Percentiles rank a stretch among this genome's conserved stretches.
phyloP scores from a whole-genome alignment of 495 filamentous ascomycete genomes.

The Bombardia bombarda region DNA sequence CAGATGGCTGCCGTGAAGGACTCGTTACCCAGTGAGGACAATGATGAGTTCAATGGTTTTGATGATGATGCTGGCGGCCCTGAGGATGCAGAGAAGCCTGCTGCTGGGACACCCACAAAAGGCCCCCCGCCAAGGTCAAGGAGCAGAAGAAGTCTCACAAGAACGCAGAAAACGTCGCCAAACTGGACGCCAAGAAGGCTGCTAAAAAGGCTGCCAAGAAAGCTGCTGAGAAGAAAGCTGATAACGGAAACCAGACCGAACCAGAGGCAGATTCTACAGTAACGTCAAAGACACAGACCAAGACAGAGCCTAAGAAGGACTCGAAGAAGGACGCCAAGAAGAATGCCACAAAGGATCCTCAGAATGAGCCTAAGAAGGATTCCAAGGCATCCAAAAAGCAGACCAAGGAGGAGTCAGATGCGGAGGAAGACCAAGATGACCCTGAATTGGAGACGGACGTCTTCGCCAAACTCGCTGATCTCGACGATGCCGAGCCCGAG shows the following conservation, averaged over 20 bases:
- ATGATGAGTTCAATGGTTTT: slow-evolving; percentile 49
- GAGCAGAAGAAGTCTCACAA: background rate
- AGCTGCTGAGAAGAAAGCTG: no score
- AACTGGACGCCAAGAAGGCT: background rate
- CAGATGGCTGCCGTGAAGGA: slow-evolving; percentile 15
- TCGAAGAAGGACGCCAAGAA: slow-evolving; percentile 8
- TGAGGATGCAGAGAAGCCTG: slow-evolving; percentile 8
- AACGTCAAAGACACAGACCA: slow-evolving; percentile 2
- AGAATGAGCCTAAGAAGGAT: slow-evolving; percentile 18
- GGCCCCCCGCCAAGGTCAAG: background rate
- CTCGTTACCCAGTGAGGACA: slow-evolving; percentile 5
- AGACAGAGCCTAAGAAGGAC: slow-evolving; percentile 4
- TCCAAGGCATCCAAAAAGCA: slow-evolving; percentile 17
- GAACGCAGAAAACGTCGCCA: background rate
- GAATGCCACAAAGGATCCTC: slow-evolving; percentile 2
- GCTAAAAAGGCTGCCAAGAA: background rate
- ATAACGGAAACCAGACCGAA: background rate
- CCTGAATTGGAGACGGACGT: slow-evolving; percentile 35
- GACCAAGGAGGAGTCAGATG: slow-evolving; percentile 19
- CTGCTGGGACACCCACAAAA: background rate
- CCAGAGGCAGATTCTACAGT: background rate
- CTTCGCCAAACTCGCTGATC: slow-evolving; percentile 28
- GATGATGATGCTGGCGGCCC: slow-evolving; percentile 37
- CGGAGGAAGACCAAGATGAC: slow-evolving; percentile 26
- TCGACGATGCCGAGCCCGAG: slow-evolving; percentile 33